Evolutionary conservation across 179 eudicot species (phyloP).

Genomic region (Drosera spatulata): DNA sequence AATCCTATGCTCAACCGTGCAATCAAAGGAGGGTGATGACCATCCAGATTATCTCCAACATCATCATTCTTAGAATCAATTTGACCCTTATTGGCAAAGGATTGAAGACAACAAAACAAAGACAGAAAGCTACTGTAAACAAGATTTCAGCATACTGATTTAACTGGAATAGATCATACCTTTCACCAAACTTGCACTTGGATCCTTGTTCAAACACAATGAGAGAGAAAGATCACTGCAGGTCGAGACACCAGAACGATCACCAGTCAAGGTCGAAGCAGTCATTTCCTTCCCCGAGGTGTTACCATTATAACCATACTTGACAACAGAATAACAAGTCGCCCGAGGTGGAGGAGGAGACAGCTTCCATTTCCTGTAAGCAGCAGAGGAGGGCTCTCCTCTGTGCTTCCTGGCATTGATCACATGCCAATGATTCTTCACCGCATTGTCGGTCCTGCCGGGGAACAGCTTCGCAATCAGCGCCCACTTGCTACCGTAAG

Average conservation of each 20-base stretch:
- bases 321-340: background rate
- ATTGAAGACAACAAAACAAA: background rate
- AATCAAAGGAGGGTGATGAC: too few species aligned
- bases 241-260: constrained; percentile 28
- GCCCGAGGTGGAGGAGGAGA: background rate
- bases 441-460: constrained; percentile 66
- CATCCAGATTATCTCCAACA: too few species aligned
- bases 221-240: constrained; percentile 41
- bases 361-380: constrained; percentile 19
- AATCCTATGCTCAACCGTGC: too few species aligned
- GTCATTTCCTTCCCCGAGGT: constrained; percentile 13
- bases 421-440: constrained; percentile 79
- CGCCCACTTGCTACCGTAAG: constrained; percentile 75
- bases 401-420: constrained; percentile 51
- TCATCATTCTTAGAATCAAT: too few species aligned
- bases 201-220: constrained; percentile 4
- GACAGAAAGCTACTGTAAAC: constrained; percentile 21
- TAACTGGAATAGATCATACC: constrained; percentile 8
- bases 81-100: too few species aligned
- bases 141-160: constrained; percentile 10
- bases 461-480: constrained; percentile 51
- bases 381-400: constrained; percentile 20
- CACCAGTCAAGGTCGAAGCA: constrained; percentile 6
- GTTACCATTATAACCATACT: background rate
- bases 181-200: constrained; percentile 1